A percentile compares a stretch with the other conserved stretches of the same genome.
Evolutionary conservation across 2,329 filamentous ascomycete genomes (phyloP).

Genomic region (Periconia digitata): DNA sequence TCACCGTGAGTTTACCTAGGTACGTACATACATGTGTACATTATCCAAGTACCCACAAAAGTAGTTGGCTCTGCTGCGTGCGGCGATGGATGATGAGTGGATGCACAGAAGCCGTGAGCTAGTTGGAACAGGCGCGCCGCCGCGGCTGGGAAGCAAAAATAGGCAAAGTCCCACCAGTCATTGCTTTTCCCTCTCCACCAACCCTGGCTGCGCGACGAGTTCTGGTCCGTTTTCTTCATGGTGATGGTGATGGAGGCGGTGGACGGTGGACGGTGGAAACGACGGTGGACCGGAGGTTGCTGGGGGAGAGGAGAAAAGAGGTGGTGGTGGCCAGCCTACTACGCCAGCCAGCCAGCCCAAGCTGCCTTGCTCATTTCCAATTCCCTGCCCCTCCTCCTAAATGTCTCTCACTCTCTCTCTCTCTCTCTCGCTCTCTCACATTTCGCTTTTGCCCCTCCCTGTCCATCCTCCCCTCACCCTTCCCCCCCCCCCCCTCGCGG

Average conservation of each 20-base stretch:
- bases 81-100: no score
- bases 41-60: no score
- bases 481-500: no score
- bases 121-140: not conserved
- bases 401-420: slow-evolving; percentile 7
- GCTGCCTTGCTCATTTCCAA: slow-evolving; percentile 3
- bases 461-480: not conserved
- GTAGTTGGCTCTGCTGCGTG: no score
- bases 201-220: slow-evolving; percentile 13
- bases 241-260: no score
- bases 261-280: no score
- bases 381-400: slow-evolving; percentile 6
- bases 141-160: not conserved
- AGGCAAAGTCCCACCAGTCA: not conserved
- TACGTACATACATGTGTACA: no score
- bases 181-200: not conserved
- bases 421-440: slow-evolving; percentile 1
- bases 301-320: no score
- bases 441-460: not conserved
- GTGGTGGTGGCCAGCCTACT: not conserved
- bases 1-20: no score
- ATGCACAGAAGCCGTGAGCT: no score
- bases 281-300: no score
- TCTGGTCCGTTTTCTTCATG: no score
- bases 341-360: not conserved